Percentiles rank a stretch among this genome's conserved stretches.
Evolutionary conservation across 2,329 filamentous ascomycete genomes (phyloP).

Genomic region (Aspergillus jensenii): DNA sequence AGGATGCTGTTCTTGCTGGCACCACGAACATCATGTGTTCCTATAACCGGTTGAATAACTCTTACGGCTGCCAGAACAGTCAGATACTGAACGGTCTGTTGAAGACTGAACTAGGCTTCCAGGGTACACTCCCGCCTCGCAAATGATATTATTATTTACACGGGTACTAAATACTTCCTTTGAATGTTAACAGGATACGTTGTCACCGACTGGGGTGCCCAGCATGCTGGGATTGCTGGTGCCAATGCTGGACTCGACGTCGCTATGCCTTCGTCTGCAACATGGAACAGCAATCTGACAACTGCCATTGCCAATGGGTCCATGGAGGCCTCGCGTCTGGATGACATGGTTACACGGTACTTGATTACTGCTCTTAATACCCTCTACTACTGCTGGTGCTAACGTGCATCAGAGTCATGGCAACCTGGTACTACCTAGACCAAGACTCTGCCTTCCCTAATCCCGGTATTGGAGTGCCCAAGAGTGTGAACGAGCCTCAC

Average conservation of each 20-base stretch:
- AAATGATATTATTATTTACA: too few species aligned
- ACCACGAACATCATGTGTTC: slow-evolving; percentile 62
- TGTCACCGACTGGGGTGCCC: slow-evolving; percentile 75
- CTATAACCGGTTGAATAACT: slow-evolving; percentile 70
- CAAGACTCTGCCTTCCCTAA: too few species aligned
- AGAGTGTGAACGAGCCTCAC: too few species aligned
- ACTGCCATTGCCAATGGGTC: slow-evolving; percentile 58
- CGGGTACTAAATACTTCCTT: too few species aligned
- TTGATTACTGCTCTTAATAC: too few species aligned
- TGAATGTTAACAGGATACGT: slow-evolving; percentile 51
- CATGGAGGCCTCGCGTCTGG: slow-evolving; percentile 52
- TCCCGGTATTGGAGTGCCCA: too few species aligned
- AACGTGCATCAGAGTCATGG: too few species aligned
- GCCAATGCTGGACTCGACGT: slow-evolving; percentile 29
- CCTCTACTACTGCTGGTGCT: too few species aligned
- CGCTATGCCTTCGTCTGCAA: slow-evolving; percentile 19
- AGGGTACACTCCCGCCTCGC: slow-evolving; percentile 29
- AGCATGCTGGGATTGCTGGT: slow-evolving; percentile 53
- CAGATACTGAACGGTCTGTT: slow-evolving; percentile 72
- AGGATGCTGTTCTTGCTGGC: slow-evolving; percentile 59
- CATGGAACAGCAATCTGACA: slow-evolving; percentile 41
- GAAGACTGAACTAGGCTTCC: slow-evolving; percentile 78
- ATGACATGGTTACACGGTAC: slow-evolving; percentile 59
- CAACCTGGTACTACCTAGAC: too few species aligned
- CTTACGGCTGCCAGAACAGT: slow-evolving; percentile 76